Base-by-base conservation (phyloP, 257 asterid species). In the Paulownia fortunei region DNA sequence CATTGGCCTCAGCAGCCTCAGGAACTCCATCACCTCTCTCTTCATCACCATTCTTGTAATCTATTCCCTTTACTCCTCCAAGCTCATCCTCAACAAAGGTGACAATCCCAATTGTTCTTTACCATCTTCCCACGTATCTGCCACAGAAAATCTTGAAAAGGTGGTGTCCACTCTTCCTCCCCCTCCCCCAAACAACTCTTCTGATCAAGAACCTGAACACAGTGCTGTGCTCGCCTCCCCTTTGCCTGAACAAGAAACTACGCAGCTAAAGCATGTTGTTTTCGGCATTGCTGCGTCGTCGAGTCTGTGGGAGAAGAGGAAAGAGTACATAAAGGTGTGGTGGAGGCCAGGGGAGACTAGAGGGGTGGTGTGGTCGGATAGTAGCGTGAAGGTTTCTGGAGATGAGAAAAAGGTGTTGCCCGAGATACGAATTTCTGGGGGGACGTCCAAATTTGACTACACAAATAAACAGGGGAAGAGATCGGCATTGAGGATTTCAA, bases 351-450 rank as follows among this genome's bases (percentile, higher is more conserved):
- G 84, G 55, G 87, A 85, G 76, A 86, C 89, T 18, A 79, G 97
- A 44, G 98, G 97, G 30, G 89, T 88, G 8, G 97, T 90, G 49
- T 93, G 97, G 98, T 54, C 92, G 42, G 96, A 92, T 10, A 82
- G 77, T 6, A 34, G 26, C 0, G 89, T 89, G 16, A 62, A 23
- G 13, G 21, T 80, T 2, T 49, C 71, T 6, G 8, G 39, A 2
- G 80, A 79, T 8, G 97, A 88, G 46, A 70, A 77, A 3, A 30
- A 39, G 5, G 3, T 3, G 4, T 51, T 93, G 42, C 98, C 98
- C 0, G 86, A 85, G 42, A 82, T 91, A 15, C 79, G 84, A 8
- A 83, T 90, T 34, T 93, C 98, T 0, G 88, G 65, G 32, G 76
- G 88, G 78, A 90, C 98, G 5, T 78, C 89, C 0, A 52, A 51